A percentile compares a stretch with the other conserved stretches of the same genome.
Evolutionary conservation across 2,329 filamentous ascomycete species (phyloP).

Genomic region (Pseudopithomyces chartarum): DNA sequence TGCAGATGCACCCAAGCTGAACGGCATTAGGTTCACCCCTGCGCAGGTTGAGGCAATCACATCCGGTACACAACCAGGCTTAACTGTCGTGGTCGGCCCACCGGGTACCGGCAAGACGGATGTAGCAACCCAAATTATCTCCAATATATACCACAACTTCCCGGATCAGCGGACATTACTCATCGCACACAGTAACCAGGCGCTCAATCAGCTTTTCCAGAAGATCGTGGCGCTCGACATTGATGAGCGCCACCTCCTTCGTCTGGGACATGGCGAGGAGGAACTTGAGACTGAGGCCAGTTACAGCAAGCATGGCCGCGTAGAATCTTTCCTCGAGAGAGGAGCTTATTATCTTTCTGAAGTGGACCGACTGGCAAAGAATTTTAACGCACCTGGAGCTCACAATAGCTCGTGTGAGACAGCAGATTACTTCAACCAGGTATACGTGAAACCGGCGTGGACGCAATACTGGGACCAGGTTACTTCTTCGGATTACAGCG

Average conservation of each 20-base stretch:
- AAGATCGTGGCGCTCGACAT: slow-evolving; percentile 98
- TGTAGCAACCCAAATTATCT: slow-evolving; percentile 97
- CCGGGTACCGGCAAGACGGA: slow-evolving; percentile 99
- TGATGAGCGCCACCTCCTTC: slow-evolving; percentile 89
- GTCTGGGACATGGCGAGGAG: slow-evolving; percentile 93
- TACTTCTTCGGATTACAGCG: slow-evolving; percentile 60
- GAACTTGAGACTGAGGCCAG: slow-evolving; percentile 84
- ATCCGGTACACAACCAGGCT: slow-evolving; percentile 89
- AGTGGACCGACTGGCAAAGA: slow-evolving; percentile 83
- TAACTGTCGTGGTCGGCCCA: slow-evolving; percentile 92
- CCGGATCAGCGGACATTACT: slow-evolving; percentile 88
- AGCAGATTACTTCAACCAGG: slow-evolving; percentile 92
- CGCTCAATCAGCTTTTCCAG: slow-evolving; percentile 94
- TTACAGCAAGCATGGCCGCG: slow-evolving; percentile 92
- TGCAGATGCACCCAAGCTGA: slow-evolving; percentile 79
- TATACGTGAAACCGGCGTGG: slow-evolving; percentile 90
- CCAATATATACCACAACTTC: slow-evolving; percentile 98
- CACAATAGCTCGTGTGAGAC: slow-evolving; percentile 97
- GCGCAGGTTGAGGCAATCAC: slow-evolving; percentile 90
- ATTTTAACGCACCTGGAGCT: slow-evolving; percentile 86
- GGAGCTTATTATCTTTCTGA: slow-evolving; percentile 77
- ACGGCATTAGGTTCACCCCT: slow-evolving; percentile 85
- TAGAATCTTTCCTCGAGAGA: slow-evolving; percentile 94
- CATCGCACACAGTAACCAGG: slow-evolving; percentile 96
- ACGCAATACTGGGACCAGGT: slow-evolving; percentile 75